Conservation (phyloP, 306 rosid species). For the Sicyos edulis region DNA sequence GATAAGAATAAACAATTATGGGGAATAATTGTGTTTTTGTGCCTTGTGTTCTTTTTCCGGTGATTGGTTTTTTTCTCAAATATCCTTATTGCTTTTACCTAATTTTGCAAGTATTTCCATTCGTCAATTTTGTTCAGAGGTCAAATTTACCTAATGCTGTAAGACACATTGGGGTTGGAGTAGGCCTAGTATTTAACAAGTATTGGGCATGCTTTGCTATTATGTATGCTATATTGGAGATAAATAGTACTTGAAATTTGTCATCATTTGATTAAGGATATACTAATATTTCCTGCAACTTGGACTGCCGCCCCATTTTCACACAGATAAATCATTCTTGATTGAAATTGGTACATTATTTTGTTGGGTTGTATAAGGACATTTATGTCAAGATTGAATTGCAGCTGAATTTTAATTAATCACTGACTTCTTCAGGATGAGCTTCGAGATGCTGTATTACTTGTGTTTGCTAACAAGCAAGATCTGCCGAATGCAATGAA, state of each 20-base stretch:
- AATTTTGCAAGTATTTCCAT: neutral
- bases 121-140: neutral
- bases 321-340: neutral
- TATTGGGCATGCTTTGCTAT: neutral
- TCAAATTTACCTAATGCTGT: neutral
- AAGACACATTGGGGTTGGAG: neutral
- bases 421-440: slow-evolving; percentile 45
- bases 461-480: slow-evolving; percentile 78
- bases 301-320: neutral
- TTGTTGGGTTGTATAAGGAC: neutral
- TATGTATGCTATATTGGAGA: neutral
- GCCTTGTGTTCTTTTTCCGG: neutral
- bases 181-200: slow-evolving; percentile 6
- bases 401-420: neutral
- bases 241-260: slow-evolving; percentile 3
- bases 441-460: slow-evolving; percentile 68
- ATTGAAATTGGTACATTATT: neutral
- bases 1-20: neutral
- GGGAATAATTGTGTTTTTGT: neutral
- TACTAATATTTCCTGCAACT: slow-evolving; percentile 7
- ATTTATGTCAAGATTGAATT: neutral
- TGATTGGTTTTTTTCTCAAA: neutral
- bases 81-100: slow-evolving; percentile 1
- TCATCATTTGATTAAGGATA: neutral
- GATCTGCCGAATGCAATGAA: slow-evolving; percentile 83